Evolutionary conservation across 1,284 basidiomycete species (phyloP), one percentile per base, ranked within the genome.

Genomic region (Ceratobasidium papillatum): DNA sequence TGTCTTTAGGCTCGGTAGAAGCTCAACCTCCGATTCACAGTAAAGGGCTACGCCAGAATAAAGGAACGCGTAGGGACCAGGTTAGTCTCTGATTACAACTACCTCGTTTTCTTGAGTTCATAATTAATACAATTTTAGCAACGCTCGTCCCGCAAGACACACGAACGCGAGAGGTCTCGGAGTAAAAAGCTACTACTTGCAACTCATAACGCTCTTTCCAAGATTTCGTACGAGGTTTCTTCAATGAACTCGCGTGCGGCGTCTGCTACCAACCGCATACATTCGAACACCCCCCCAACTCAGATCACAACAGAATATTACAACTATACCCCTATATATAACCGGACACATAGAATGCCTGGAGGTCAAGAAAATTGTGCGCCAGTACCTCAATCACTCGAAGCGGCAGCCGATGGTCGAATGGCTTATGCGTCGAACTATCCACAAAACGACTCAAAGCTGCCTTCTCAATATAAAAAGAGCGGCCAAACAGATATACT

Each of bases 191-290:
- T 56, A 32, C 54, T 32, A 22, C 8, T 30, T 14, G 27, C 54
- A 7, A 56, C 54, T 17, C 54, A 30, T 30, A 30, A 32, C 8
- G 54, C 25, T 22, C 54, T 56, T 30, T 45, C 22, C 25, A 43
- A 49, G 14, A 64, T 43, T 27, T 64, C 62, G 25, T 27, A 3
- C 4, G 43, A 43, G 22, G 41, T 43, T 9, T 64, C 43, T 22
- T 4, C 25, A 11, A 64, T 11, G 17, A 64, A 43, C 27, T 17
- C 62, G 5, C 30, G 36, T 47, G 45, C 30, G 17, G 36, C n/a
- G 22, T 22, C 62, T 14, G 5, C 41, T 43, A 2, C 41, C 41
- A 11, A 47, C 62, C 62, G 62, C 62, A 64, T 64, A 64, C 62
- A 64, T 64, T 47, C 43, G 43, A 27, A 3, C 17, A 22, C 30